phyloP scores from a whole-genome alignment of 1,284 basidiomycete genomes.

The Cronartium quercuum region DNA sequence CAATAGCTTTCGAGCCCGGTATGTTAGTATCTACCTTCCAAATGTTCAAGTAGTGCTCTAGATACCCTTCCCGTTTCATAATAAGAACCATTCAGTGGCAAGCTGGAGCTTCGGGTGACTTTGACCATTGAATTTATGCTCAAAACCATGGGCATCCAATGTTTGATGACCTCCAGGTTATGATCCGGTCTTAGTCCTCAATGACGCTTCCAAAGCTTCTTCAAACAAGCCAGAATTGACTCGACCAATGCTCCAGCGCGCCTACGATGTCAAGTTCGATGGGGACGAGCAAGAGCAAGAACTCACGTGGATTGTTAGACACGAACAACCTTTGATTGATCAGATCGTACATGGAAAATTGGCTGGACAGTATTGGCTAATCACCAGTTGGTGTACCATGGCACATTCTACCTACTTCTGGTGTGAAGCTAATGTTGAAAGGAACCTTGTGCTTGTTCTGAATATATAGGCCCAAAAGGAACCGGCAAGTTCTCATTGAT shows the following conservation, averaged over 20 bases:
- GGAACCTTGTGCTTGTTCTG: neutral
- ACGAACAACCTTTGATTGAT: slow-evolving; percentile 27
- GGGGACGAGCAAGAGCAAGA: slow-evolving; percentile 13
- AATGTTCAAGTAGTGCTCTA: too few relatives aligned
- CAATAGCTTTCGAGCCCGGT: slow-evolving; percentile 36
- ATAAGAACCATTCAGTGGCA: too few relatives aligned
- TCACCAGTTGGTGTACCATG: slow-evolving; percentile 8
- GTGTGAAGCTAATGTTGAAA: neutral
- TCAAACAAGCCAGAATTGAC: slow-evolving; percentile 18
- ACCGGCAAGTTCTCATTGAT: slow-evolving; percentile 38
- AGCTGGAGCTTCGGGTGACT: too few relatives aligned
- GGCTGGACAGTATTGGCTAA: slow-evolving; percentile 37
- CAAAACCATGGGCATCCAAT: too few relatives aligned
- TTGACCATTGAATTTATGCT: too few relatives aligned
- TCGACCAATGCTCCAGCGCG: slow-evolving; percentile 5
- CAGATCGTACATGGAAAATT: slow-evolving; percentile 36
- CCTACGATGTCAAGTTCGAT: neutral
- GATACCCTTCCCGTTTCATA: too few relatives aligned
- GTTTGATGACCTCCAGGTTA: slow-evolving; percentile 3
- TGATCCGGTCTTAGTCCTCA: slow-evolving; percentile 32
- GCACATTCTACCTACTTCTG: neutral
- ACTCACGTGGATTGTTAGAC: slow-evolving; percentile 14
- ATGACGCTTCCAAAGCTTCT: slow-evolving; percentile 16
- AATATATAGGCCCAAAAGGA: slow-evolving; percentile 25
- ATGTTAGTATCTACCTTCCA: neutral